Base-by-base conservation (phyloP, 2,329 filamentous ascomycete genomes). In the Arthrobotrys megalospora region DNA sequence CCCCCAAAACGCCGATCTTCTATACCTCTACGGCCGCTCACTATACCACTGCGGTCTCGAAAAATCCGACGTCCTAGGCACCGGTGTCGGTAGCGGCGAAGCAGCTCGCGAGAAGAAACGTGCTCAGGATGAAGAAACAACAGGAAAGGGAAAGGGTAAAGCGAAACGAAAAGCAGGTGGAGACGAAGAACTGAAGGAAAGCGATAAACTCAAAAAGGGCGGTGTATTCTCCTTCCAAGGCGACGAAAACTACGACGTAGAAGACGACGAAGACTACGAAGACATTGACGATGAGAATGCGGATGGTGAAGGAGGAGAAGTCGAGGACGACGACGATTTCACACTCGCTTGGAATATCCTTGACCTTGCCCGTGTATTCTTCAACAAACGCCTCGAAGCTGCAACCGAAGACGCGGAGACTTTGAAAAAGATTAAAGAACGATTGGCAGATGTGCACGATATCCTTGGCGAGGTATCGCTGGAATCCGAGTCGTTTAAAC, bases 391-490 rank as follows among this genome's bases (percentile, higher is more conserved):
- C 66, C 85, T 91, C 28, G 79, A 79, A 60, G 72, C 52, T 11
- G 53, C 76, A 36, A 55, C 76, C 10, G 76, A 65, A 21, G 71
- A 76, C 38, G 32, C 83, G 16, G 83, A 85, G 38, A 82, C 84
- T n/a, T 80, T 81, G 38, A 81, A 83, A 62, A 82, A 84, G 55
- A 83, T 83, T 75, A 86, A 87, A 71, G 85, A 84, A 71, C 90
- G 93, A 71, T 88, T 98, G 38, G 93, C 93, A 78, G 96, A 99
- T 83, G 97, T 93, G 7, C 93, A 97, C 84, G 94, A 97, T 83
- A 89, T 97, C 70, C 92, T 98, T 79, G 93, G 94, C 8, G 96
- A 99, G 85, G 97, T 99, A 79, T 96, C 92, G n/a, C 87, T 99
- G 32, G 96, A 99, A 86, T 97, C 96, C 81, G 96, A 98, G 85